A percentile compares a stretch with the other conserved stretches of the same genome.
Conservation (phyloP, 768 basidiomycete genomes). For the Daedalea quercina region DNA sequence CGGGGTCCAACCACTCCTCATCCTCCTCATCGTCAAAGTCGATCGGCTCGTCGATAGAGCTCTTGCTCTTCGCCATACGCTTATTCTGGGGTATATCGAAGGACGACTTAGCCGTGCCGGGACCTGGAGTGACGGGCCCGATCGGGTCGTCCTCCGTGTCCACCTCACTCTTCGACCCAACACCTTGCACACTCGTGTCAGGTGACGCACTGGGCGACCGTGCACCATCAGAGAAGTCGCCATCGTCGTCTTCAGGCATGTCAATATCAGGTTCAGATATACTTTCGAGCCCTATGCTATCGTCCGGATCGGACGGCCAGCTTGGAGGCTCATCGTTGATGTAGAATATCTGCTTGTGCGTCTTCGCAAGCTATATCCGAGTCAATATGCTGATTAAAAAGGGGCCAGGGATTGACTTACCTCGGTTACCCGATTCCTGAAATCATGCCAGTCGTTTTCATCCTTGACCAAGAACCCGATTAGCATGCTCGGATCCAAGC, state of each 20-base stretch:
- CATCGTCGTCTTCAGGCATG: slow-evolving; percentile 43
- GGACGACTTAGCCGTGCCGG: slow-evolving; percentile 25
- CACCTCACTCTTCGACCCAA: slow-evolving; percentile 44
- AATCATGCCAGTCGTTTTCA: slow-evolving; percentile 81
- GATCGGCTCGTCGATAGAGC: slow-evolving; percentile 20
- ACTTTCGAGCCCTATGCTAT: slow-evolving; percentile 72
- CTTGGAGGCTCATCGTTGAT: slow-evolving; percentile 83
- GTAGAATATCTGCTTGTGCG: slow-evolving; percentile 67
- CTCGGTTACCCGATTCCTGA: slow-evolving; percentile 62
- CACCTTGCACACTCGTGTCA: slow-evolving; percentile 25
- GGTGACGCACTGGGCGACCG: slow-evolving; percentile 31
- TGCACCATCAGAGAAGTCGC: slow-evolving; percentile 42
- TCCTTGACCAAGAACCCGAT: slow-evolving; percentile 85
- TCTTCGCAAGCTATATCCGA: slow-evolving; percentile 31
- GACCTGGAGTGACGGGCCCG: slow-evolving; percentile 65
- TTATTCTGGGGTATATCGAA: slow-evolving; percentile 17
- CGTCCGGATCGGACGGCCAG: slow-evolving; percentile 75
- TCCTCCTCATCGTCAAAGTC: slow-evolving; percentile 40
- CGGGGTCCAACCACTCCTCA: slow-evolving; percentile 62
- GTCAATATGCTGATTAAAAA: background rate
- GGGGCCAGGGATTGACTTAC: slow-evolving; percentile 35
- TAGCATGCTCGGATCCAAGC: slow-evolving; percentile 95
- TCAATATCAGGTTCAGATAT: slow-evolving; percentile 77
- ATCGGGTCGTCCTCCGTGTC: slow-evolving; percentile 71
- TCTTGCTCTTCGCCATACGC: slow-evolving; percentile 11